A percentile compares a stretch with the other conserved stretches of the same genome.
Evolutionary conservation across 106 monocot species (phyloP).

Genomic region (Platanthera zijinensis): DNA sequence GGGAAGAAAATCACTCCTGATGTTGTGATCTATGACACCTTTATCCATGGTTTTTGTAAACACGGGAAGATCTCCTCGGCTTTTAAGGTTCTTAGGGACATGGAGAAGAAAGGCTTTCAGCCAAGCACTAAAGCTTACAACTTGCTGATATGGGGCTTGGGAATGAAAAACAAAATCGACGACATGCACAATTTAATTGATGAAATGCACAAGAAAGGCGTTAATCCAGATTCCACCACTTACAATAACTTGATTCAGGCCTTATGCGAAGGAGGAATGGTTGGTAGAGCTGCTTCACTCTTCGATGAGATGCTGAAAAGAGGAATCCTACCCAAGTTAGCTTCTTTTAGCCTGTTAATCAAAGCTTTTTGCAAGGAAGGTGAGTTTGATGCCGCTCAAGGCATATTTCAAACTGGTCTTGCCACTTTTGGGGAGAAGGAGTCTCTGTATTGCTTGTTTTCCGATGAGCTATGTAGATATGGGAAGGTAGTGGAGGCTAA

Average conservation of each 20-base stretch:
- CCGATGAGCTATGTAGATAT: constrained; percentile 47
- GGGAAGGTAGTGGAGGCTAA: constrained; percentile 57
- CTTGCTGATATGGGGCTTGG: constrained; percentile 66
- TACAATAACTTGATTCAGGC: constrained; percentile 64
- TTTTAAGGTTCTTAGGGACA: constrained; percentile 78
- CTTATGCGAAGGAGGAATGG: constrained; percentile 47
- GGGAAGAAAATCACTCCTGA: constrained; percentile 59
- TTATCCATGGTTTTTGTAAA: constrained; percentile 65
- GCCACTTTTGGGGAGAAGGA: constrained; percentile 49
- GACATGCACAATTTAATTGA: constrained; percentile 56
- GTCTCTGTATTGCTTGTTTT: constrained; percentile 59
- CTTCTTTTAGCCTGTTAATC: constrained; percentile 71
- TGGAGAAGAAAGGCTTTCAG: constrained; percentile 67
- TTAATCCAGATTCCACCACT: constrained; percentile 44
- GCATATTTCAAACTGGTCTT: constrained; percentile 46
- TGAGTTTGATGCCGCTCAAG: constrained; percentile 56
- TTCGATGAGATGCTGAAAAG: constrained; percentile 67
- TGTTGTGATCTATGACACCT: constrained; percentile 59
- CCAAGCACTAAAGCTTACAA: constrained; percentile 77
- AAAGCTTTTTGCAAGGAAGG: constrained; percentile 44
- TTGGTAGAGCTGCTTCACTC: constrained; percentile 50
- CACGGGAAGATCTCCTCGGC: constrained; percentile 72
- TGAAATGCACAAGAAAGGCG: constrained; percentile 66
- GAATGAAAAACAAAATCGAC: constrained; percentile 31
- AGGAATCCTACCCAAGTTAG: constrained; percentile 44